Evolutionary conservation across 1,284 basidiomycete genomes (phyloP), one percentile per base, ranked within the genome.

Genomic region (Phylloporus gajari): DNA sequence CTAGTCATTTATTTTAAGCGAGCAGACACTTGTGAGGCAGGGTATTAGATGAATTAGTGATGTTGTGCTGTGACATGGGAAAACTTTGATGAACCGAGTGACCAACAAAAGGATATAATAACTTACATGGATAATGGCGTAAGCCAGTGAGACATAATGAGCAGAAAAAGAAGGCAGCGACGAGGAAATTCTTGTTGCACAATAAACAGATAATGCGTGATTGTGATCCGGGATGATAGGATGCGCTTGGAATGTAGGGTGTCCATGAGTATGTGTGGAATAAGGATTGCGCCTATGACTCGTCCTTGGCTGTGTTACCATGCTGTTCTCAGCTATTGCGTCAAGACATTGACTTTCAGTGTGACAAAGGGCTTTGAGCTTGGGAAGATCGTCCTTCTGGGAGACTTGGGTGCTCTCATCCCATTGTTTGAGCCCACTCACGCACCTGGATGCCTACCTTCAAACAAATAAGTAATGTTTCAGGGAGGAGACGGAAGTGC

Each of bases 401-500:
- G 87, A 84, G 11, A 93, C 90, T 65, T 86, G 86, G 0, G 84
- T 81, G 68, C 84, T 85, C 76, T 92, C 90, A 5, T 83, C 75
- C 91, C 91, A 93, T 51, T 87, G 86, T 48, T 88, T 87, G 35
- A 90, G 90, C 91, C 92, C 92, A 93, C 68, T 88, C 85, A 25
- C 89, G 85, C 68, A 90, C 87, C 77, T 85, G 91, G n/a, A 88
- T 82, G 77, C 90, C 91, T 51, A 89, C 88, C 91, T 92, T 62
- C 5, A 67, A 23, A 17, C 66, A 58, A 67, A 68, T 71, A 23
- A 73, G 73, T n/a, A 99, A 91, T 0, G 97, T 99, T 85, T 99
- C 97, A 15, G 97, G 97, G 13, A 98, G 89, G 27, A 99, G 90
- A 71, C 93, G 93, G 88, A 99, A 98, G 78, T 96, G 95, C 76